Conservation (phyloP, 495 filamentous ascomycete species). For the Neurospora tetrasperma region DNA sequence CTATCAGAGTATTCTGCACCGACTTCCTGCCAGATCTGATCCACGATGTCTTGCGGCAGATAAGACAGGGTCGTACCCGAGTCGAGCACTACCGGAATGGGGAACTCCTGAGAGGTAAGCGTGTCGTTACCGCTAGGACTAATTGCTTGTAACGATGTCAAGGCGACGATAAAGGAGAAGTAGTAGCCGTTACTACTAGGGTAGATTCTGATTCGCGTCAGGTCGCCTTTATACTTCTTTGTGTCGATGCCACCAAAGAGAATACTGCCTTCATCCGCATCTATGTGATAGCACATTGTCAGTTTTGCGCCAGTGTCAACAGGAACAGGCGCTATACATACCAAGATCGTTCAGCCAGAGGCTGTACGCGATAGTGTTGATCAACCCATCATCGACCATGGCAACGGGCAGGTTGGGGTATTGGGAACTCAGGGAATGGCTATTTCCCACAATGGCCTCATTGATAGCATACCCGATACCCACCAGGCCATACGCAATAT, state of each 20-base stretch:
- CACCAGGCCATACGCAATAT: slow-evolving; percentile 66
- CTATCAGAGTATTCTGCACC: slow-evolving; percentile 44
- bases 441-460: slow-evolving; percentile 56
- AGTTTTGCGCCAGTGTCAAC: not conserved
- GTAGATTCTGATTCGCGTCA: slow-evolving; percentile 55
- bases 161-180: slow-evolving; percentile 60
- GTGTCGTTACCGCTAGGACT: slow-evolving; percentile 38
- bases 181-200: slow-evolving; percentile 34
- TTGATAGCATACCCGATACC: slow-evolving; percentile 78
- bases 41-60: slow-evolving; percentile 59
- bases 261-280: slow-evolving; percentile 34
- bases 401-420: slow-evolving; percentile 74
- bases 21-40: slow-evolving; percentile 58
- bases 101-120: slow-evolving; percentile 42
- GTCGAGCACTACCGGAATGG: slow-evolving; percentile 67
- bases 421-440: slow-evolving; percentile 21
- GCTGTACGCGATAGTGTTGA: slow-evolving; percentile 78
- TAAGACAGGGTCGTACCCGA: slow-evolving; percentile 84
- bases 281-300: slow-evolving; percentile 4
- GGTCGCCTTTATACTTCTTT: slow-evolving; percentile 64
- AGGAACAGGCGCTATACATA: slow-evolving; percentile 12
- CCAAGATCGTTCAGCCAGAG: slow-evolving; percentile 77
- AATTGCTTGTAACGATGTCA: slow-evolving; percentile 47
- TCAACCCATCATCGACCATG: slow-evolving; percentile 63
- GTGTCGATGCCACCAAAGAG: slow-evolving; percentile 91